Percentiles rank a stretch among this genome's conserved stretches.
Conservation (phyloP, 345 rosid genomes). For the Populus alba region DNA sequence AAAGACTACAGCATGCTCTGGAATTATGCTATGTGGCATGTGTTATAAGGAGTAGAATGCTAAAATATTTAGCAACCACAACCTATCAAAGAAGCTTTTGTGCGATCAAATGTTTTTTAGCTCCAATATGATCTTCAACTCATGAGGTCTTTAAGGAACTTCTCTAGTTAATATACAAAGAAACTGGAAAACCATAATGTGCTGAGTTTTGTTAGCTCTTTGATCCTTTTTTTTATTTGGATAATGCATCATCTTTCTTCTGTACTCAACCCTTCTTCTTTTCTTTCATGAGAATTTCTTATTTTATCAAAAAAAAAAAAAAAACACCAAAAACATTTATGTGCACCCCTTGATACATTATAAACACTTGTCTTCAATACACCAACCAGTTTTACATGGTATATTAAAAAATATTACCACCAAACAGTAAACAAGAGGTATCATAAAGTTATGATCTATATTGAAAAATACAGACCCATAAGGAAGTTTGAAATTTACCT, state of each 20-base stretch:
- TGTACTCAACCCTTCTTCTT: no score
- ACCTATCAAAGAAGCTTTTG: neutral
- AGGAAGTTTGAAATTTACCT: constrained; percentile 37
- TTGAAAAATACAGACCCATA: neutral
- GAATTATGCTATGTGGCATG: no score
- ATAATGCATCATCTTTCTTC: neutral
- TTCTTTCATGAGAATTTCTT: neutral
- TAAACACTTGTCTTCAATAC: neutral
- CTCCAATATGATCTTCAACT: no score
- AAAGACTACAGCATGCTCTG: no score
- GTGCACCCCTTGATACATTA: neutral
- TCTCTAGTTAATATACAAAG: no score
- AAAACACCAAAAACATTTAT: neutral
- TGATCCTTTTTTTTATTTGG: neutral
- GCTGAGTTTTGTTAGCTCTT: no score
- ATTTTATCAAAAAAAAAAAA: neutral
- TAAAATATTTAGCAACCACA: no score
- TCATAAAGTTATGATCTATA: neutral
- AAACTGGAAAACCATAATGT: no score
- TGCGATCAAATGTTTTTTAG: no score
- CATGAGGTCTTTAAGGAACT: no score
- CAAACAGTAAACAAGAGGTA: constrained; percentile 2
- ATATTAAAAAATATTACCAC: neutral
- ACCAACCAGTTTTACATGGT: constrained; percentile 3
- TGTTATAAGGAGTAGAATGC: no score